phyloP scores from a whole-genome alignment of 306 rosid genomes.

The Trichosanthes truncata region DNA sequence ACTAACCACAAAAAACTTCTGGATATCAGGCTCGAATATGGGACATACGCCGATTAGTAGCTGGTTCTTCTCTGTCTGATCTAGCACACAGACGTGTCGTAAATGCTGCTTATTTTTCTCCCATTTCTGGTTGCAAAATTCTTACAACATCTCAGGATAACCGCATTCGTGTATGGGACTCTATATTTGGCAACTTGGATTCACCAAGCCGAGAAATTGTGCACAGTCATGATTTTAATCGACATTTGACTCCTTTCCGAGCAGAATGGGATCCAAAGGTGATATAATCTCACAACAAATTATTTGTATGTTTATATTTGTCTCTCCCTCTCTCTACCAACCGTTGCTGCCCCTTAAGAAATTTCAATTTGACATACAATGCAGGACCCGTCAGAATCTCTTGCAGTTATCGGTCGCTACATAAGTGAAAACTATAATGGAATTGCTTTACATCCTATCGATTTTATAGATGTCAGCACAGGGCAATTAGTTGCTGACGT shows the following conservation, averaged over 20 bases:
- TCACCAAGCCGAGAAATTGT: constrained; percentile 95
- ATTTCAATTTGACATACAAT: constrained; percentile 2
- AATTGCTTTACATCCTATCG: constrained; percentile 90
- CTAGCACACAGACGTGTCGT: constrained; percentile 80
- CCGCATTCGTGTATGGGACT: constrained; percentile 90
- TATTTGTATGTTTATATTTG: neutral
- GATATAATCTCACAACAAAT: neutral
- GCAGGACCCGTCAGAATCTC: constrained; percentile 89
- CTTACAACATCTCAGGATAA: constrained; percentile 87
- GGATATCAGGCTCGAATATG: constrained; percentile 76
- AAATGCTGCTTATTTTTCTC: constrained; percentile 88
- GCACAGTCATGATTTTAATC: constrained; percentile 85
- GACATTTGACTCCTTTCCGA: constrained; percentile 83
- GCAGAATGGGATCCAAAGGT: constrained; percentile 99
- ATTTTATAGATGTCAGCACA: constrained; percentile 75
- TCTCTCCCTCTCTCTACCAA: neutral
- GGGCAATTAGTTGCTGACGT: constrained; percentile 90
- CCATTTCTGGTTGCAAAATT: constrained; percentile 66
- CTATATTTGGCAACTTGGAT: constrained; percentile 68
- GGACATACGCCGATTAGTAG: constrained; percentile 72
- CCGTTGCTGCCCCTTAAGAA: neutral
- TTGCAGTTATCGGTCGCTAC: constrained; percentile 82
- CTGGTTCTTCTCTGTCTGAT: constrained; percentile 45
- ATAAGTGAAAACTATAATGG: constrained; percentile 91
- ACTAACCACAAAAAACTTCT: constrained; percentile 9